Conservation (phyloP, 1,284 basidiomycete species). For the Hortiboletus rubellus region DNA sequence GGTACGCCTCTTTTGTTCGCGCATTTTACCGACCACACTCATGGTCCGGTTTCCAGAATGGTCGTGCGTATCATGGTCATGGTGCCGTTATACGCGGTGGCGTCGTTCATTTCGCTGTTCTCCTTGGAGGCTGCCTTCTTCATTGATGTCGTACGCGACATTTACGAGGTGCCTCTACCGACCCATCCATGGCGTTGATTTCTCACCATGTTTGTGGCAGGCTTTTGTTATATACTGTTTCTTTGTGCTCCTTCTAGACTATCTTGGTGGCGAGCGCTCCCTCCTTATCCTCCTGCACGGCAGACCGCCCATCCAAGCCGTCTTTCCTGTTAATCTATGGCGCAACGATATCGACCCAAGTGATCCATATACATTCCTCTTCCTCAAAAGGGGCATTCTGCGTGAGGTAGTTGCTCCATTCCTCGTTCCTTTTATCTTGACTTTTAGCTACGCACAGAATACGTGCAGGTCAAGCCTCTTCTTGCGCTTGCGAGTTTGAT, state of each 20-base stretch:
- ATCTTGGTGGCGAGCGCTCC: conserved; percentile 92
- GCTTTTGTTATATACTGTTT: conserved; percentile 97
- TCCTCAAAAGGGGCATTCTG: conserved; percentile 91
- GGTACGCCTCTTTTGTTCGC: conserved; percentile 44
- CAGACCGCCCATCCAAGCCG: conserved; percentile 80
- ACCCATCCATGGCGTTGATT: background rate
- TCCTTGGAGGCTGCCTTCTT: conserved; percentile 95
- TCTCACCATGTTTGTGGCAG: conserved; percentile 40
- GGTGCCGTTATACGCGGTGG: conserved; percentile 92
- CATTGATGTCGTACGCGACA: conserved; percentile 92
- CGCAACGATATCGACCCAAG: conserved; percentile 82
- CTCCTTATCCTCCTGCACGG: conserved; percentile 91
- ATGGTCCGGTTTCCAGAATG: conserved; percentile 55
- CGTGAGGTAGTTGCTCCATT: conserved; percentile 55
- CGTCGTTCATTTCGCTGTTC: conserved; percentile 92
- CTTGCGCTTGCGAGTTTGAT: conserved; percentile 84
- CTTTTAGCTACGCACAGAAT: conserved; percentile 58
- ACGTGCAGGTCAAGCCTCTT: conserved; percentile 95
- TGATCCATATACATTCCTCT: conserved; percentile 93
- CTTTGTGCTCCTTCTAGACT: conserved; percentile 79
- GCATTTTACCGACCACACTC: background rate
- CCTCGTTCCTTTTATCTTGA: conserved; percentile 1
- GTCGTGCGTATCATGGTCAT: conserved; percentile 97
- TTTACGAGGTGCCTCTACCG: conserved; percentile 79
- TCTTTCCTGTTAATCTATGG: conserved; percentile 83